phyloP scores from a whole-genome alignment of 1,284 basidiomycete genomes.

The Cutaneotrichosporon cutaneum region DNA sequence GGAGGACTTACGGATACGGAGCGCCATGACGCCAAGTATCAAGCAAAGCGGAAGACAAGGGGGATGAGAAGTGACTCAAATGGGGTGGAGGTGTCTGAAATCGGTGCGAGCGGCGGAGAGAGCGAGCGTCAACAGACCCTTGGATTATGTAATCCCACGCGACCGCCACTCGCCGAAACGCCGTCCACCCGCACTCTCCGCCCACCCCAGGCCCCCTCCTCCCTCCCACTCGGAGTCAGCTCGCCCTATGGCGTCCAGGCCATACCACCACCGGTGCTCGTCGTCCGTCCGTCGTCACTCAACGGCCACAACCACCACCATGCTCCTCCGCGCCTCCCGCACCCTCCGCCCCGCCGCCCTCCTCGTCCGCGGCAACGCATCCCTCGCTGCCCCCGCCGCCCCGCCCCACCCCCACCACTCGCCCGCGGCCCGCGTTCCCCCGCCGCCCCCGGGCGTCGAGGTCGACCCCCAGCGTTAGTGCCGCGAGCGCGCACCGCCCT shows the following conservation, averaged over 20 bases:
- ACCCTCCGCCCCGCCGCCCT: conserved; percentile 6
- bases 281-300: background rate
- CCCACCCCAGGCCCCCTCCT: too few relatives aligned
- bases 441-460: conserved; percentile 41
- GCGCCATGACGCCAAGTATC: too few relatives aligned
- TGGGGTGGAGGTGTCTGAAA: background rate
- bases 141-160: background rate
- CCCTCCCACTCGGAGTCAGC: too few relatives aligned
- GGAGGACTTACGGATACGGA: too few relatives aligned
- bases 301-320: conserved; percentile 19
- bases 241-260: too few relatives aligned
- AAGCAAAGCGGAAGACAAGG: too few relatives aligned
- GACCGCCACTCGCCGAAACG: conserved; percentile 5
- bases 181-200: background rate
- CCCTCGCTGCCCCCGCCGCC: conserved; percentile 3
- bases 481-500: background rate
- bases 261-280: conserved; percentile 5
- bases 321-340: conserved; percentile 32
- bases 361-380: conserved; percentile 12
- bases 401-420: conserved; percentile 22
- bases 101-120: too few relatives aligned
- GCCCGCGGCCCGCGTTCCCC: conserved; percentile 18
- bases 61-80: too few relatives aligned
- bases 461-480: conserved; percentile 50
- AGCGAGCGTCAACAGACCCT: too few relatives aligned